Evolutionary conservation across 805 yeast genomes (phyloP).

Genomic region (Candida morakotiae): DNA sequence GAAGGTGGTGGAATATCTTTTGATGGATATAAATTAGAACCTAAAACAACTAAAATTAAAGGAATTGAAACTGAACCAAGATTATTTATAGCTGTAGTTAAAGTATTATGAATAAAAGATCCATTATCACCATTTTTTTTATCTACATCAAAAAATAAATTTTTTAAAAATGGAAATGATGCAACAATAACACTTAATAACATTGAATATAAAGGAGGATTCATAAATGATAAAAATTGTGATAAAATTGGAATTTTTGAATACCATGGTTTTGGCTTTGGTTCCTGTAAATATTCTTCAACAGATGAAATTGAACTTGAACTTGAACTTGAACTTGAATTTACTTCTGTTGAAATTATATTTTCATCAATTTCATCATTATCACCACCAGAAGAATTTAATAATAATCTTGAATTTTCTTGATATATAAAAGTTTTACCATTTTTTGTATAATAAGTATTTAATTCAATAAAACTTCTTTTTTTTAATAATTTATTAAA

Average conservation of each 20-base stretch:
- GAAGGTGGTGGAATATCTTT: slow-evolving; percentile 64
- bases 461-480: slow-evolving; percentile 37
- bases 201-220: slow-evolving; percentile 85
- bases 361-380: slow-evolving; percentile 3
- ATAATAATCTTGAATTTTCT: slow-evolving; percentile 6
- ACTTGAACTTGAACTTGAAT: neutral
- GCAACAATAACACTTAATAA: slow-evolving; percentile 65
- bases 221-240: slow-evolving; percentile 48
- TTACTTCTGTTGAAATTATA: neutral
- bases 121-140: slow-evolving; percentile 10
- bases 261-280: neutral
- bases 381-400: neutral
- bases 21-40: slow-evolving; percentile 73
- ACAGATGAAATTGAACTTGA: neutral
- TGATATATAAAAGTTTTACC: slow-evolving; percentile 6
- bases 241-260: slow-evolving; percentile 9
- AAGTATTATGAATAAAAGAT: slow-evolving; percentile 63
- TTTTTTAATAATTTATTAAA: slow-evolving; percentile 63
- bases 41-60: slow-evolving; percentile 67
- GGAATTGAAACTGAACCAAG: slow-evolving; percentile 77
- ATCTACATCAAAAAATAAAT: slow-evolving; percentile 47
- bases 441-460: slow-evolving; percentile 13
- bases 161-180: slow-evolving; percentile 54
- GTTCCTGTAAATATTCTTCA: neutral
- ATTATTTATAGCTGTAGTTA: slow-evolving; percentile 59